Evolutionary conservation across 345 rosid genomes (phyloP).

Genomic region (Gossypium bickii): DNA sequence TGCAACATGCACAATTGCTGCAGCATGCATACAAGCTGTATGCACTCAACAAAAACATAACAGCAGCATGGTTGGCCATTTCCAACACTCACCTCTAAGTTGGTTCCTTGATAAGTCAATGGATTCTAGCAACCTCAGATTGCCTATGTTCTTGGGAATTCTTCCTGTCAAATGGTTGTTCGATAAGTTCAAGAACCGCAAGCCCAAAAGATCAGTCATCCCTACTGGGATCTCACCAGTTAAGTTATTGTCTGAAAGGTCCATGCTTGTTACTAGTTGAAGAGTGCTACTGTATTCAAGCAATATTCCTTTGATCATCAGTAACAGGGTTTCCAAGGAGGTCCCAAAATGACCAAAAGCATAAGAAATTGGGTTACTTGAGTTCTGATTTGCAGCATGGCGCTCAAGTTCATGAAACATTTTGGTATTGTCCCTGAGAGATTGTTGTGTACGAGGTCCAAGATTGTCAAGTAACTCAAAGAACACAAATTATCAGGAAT

Average conservation of each 20-base stretch:
- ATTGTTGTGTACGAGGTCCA: conserved; percentile 18
- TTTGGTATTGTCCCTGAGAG: conserved; percentile 13
- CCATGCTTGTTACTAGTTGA: conserved; percentile 14
- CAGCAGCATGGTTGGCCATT: too few species aligned
- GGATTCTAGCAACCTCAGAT: conserved; percentile 18
- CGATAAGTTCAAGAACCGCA: conserved; percentile 24
- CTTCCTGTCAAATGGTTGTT: conserved; percentile 11
- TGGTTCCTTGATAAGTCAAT: conserved; percentile 22
- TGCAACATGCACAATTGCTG: too few species aligned
- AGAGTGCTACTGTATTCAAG: conserved; percentile 22
- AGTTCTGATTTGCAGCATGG: not conserved
- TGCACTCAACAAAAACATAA: too few species aligned
- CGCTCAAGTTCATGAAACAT: conserved; percentile 18
- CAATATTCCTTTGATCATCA: conserved; percentile 24
- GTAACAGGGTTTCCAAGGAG: conserved; percentile 7
- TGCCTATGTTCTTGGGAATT: conserved; percentile 21
- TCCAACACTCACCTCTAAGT: conserved; percentile 6
- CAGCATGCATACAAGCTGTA: too few species aligned
- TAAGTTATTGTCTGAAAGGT: conserved; percentile 22
- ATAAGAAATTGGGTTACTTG: not conserved
- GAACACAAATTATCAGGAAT: conserved; percentile 11
- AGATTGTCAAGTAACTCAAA: conserved; percentile 7
- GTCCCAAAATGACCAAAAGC: not conserved
- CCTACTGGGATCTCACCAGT: conserved; percentile 11
- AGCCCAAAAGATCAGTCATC: conserved; percentile 19